Evolutionary conservation across 1,284 basidiomycete genomes (phyloP).

Genomic region (Apiotrichum mycotoxinovorans): DNA sequence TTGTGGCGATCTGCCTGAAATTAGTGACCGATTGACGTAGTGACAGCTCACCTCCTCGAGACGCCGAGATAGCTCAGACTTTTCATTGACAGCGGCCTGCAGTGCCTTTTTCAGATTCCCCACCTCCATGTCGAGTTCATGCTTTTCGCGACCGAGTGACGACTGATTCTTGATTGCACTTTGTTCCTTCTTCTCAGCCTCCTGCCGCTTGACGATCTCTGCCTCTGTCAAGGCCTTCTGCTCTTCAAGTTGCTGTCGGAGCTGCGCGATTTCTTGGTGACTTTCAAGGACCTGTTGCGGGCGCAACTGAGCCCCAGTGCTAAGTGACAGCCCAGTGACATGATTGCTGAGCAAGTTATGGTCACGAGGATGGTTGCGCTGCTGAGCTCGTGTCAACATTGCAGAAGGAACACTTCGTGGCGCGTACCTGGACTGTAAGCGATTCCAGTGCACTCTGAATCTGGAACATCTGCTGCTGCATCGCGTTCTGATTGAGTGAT

Average conservation of each 20-base stretch:
- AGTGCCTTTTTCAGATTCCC: conserved; percentile 2
- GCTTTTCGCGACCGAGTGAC: conserved; percentile 13
- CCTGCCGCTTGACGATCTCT: conserved; percentile 3
- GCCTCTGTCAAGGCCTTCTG: not conserved
- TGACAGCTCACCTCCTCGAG: conserved; percentile 2
- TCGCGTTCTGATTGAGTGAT: too few species aligned
- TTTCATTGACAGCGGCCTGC: not conserved
- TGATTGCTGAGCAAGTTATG: too few species aligned
- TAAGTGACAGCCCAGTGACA: too few species aligned
- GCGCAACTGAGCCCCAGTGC: too few species aligned
- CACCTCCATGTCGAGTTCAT: conserved; percentile 11
- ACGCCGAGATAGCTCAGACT: not conserved
- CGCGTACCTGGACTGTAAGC: too few species aligned
- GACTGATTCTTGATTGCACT: conserved; percentile 22
- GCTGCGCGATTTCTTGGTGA: conserved; percentile 27
- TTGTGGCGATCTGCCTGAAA: too few species aligned
- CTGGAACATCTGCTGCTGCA: too few species aligned
- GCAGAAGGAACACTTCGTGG: too few species aligned
- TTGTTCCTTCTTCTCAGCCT: conserved; percentile 10
- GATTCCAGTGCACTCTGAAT: too few species aligned
- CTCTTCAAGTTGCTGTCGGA: not conserved
- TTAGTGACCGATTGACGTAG: not conserved
- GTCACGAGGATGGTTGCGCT: too few species aligned
- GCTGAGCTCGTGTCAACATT: too few species aligned
- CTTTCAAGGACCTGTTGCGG: not conserved